A percentile compares a stretch with the other conserved stretches of the same genome.
These are phyloP conservation scores for Tricharina praecox DNA, from an alignment of 495 filamentous ascomycete species.

Conservation along the genomic window DNA sequence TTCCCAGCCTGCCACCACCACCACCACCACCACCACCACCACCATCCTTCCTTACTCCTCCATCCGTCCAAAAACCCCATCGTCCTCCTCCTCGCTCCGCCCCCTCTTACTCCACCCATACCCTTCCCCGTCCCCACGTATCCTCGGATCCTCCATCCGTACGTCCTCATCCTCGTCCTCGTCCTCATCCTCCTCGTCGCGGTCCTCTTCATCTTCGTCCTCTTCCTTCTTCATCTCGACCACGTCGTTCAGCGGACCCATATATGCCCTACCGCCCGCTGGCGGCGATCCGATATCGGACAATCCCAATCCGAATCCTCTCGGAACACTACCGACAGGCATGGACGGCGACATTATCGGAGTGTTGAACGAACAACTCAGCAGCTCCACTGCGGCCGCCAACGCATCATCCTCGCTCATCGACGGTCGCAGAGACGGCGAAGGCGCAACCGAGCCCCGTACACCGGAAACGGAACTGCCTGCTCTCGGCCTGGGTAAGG, in stretches of 20 bases:
- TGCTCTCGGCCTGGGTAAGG: constrained; percentile 29
- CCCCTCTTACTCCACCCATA: constrained; percentile 16
- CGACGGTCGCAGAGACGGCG: constrained; percentile 13
- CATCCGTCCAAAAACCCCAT: constrained; percentile 90
- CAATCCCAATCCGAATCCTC: constrained; percentile 36
- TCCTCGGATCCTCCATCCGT: constrained; percentile 22
- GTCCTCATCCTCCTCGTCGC: constrained; percentile 21
- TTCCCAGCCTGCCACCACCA: too few relatives aligned
- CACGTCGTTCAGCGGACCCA: constrained; percentile 26
- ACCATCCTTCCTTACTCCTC: constrained; percentile 47
- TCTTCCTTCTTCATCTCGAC: constrained; percentile 19
- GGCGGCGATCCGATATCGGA: constrained; percentile 37
- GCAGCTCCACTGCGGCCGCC: constrained; percentile 74
- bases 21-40: not conserved
- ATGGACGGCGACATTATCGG: constrained; percentile 61
- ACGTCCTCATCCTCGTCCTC: too few relatives aligned
- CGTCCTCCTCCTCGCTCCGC: constrained; percentile 70
- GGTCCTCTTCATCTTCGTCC: constrained; percentile 19
- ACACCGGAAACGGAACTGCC: constrained; percentile 31
- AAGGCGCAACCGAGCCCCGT: constrained; percentile 14
- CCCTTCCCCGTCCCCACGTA: constrained; percentile 58
- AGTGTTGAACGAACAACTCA: constrained; percentile 78
- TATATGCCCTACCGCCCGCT: constrained; percentile 18
- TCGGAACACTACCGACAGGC: constrained; percentile 41
- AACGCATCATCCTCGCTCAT: constrained; percentile 55